Evolutionary conservation across 2,329 filamentous ascomycete genomes (phyloP), one percentile per base, ranked within the genome.

Genomic region (Alternaria sp.): DNA sequence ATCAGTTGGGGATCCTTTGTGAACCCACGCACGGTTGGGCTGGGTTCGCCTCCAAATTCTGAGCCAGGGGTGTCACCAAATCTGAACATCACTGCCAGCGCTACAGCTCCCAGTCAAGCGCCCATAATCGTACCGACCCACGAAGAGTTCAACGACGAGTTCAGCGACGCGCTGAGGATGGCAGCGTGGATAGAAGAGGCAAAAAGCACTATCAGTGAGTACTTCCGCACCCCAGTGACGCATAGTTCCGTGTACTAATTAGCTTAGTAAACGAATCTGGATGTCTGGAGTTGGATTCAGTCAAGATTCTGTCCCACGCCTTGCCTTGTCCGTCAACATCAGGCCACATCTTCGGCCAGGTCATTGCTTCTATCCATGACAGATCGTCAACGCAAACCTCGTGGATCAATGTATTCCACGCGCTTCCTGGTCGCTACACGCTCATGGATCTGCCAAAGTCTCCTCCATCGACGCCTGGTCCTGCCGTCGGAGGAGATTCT

Each of bases 381-480:
- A 82, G 82, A 21, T 83, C 86, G 12, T 82, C 84, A 23, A 83
- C 81, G 53, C 82, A 84, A 14, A 87, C 84, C 0, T 84, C 84
- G 3, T 90, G 88, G 81, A 88, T 90, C 76, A 89, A 88, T 63
- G 85, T 90, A 54, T 88, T 87, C 58, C 88, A 90, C 71, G 88
- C 88, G 1, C 86, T 89, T 1, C 87, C 87, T 10, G 86, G 87
- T 44, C 85, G 86, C 56, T 89, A 89, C 78, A 89, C 85, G 59
- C 82, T 90, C 37, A 84, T 84, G 20, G 88, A 89, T 67, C 82
- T 90, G 5, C 88, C 88, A 8, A 87, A 84, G 28, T 89, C 88
- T n/a, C 88, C 88, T 9, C 87, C 88, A 5, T 85, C 82, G 55
- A 89, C 88, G 3, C 88, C 88, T 12, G 83, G 82, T 10, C 82